Conservation (phyloP, 2,329 filamentous ascomycete genomes). For the Colletotrichum sp. region DNA sequence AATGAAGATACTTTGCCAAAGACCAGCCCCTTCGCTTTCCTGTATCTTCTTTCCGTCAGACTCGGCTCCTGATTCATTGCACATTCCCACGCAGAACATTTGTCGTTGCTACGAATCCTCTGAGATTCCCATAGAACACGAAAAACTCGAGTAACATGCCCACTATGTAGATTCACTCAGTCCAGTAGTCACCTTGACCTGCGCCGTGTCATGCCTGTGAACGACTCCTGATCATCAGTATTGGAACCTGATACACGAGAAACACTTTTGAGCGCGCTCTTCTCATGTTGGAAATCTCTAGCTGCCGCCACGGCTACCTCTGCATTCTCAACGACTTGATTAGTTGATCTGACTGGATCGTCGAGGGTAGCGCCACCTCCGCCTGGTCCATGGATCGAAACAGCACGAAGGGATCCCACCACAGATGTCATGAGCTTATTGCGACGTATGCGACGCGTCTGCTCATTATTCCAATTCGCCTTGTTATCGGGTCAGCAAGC, state of each 20-base stretch:
- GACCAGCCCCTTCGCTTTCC: no score
- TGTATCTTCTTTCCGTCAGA: no score
- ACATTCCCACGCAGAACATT: no score
- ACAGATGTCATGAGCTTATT: slow-evolving; percentile 76
- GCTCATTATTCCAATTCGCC: slow-evolving; percentile 74
- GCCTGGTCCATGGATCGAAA: slow-evolving; percentile 59
- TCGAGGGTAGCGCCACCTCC: not conserved
- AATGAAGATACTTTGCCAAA: no score
- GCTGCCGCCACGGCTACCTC: not conserved
- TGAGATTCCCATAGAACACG: not conserved
- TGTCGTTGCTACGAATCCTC: no score
- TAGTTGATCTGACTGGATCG: not conserved
- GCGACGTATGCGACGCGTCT: slow-evolving; percentile 68
- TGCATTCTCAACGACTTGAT: not conserved
- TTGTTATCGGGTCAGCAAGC: slow-evolving; percentile 51
- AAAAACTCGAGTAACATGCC: not conserved
- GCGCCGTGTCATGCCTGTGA: not conserved
- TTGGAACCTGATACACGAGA: not conserved
- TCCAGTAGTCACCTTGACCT: not conserved
- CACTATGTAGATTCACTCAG: not conserved
- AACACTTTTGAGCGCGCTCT: not conserved
- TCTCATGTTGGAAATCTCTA: not conserved
- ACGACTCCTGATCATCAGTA: not conserved
- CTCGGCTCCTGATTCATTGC: no score
- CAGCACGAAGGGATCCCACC: slow-evolving; percentile 69